Percentiles rank a stretch among this genome's conserved stretches.
phyloP scores from a whole-genome alignment of 129 eudicot genomes.

The Tagetes erecta region DNA sequence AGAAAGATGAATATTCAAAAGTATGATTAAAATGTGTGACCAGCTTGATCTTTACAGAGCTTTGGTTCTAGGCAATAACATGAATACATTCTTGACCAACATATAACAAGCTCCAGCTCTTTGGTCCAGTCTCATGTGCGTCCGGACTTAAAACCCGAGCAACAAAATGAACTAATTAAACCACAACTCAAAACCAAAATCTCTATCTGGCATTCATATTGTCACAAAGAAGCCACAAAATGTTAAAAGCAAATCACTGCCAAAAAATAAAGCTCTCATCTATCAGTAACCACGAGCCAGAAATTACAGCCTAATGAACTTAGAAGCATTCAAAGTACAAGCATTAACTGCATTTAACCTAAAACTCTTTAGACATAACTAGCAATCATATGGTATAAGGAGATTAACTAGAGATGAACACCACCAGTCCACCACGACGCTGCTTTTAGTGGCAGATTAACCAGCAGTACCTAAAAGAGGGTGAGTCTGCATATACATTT shows the following conservation, averaged over 20 bases:
- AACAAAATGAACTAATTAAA: not conserved
- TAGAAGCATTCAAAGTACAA: conserved; percentile 9
- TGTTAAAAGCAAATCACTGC: not conserved
- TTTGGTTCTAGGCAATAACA: not conserved
- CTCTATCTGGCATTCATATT: not conserved
- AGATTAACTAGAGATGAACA: not conserved
- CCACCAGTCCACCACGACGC: not conserved
- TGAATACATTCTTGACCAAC: not conserved
- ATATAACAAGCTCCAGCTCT: not conserved
- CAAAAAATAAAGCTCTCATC: not conserved
- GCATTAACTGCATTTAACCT: conserved; percentile 12
- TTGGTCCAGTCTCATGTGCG: not conserved
- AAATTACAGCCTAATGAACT: conserved; percentile 2
- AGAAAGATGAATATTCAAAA: no score
- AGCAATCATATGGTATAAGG: not conserved
- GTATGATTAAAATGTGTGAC: no score
- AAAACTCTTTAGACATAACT: conserved; percentile 19
- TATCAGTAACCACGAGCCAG: conserved; percentile 10
- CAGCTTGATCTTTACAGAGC: no score
- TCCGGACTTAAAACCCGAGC: not conserved
- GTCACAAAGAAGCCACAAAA: not conserved
- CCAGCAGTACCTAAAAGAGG: not conserved
- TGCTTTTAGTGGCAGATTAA: not conserved
- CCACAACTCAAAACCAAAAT: not conserved
- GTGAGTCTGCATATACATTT: conserved; percentile 16